Evolutionary conservation across 805 yeast genomes (phyloP).

Genomic region (Diddensiella caesifluorescens): DNA sequence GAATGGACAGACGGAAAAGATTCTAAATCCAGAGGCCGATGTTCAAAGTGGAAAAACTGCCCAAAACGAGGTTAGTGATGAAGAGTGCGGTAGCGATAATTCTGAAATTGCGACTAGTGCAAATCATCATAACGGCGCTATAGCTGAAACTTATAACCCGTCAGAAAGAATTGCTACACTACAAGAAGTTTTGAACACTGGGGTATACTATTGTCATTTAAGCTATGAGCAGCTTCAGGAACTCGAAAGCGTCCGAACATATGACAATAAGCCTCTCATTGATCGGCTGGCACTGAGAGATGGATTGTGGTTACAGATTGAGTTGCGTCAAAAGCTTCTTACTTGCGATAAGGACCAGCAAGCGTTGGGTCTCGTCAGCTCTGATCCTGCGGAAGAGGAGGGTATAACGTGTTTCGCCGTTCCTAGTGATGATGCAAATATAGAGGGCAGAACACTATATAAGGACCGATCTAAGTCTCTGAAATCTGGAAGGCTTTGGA

Average conservation of each 20-base stretch:
- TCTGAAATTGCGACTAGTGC: no score
- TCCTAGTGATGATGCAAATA: conserved; percentile 16
- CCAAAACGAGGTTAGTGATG: no score
- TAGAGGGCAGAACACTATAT: conserved; percentile 15
- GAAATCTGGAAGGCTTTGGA: conserved; percentile 7
- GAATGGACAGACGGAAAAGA: no score
- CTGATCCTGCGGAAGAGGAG: conserved; percentile 16
- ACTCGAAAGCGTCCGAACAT: conserved; percentile 38
- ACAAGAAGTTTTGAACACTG: conserved; percentile 35
- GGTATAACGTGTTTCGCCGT: conserved; percentile 31
- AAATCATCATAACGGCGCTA: no score
- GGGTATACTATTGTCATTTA: conserved; percentile 45
- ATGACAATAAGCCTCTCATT: conserved; percentile 37
- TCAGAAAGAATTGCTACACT: conserved; percentile 6
- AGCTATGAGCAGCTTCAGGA: conserved; percentile 44
- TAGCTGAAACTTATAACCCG: neutral
- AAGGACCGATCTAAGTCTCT: neutral
- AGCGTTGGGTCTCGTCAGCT: conserved; percentile 26
- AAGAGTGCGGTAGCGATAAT: no score
- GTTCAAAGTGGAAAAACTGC: conserved; percentile 6
- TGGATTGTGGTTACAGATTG: conserved; percentile 47
- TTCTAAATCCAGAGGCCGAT: no score
- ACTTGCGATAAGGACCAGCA: conserved; percentile 20
- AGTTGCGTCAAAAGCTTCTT: conserved; percentile 39
- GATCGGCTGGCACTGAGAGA: conserved; percentile 38